These are phyloP conservation scores for Coniophora puteana DNA, from an alignment of 1,284 basidiomycete species.

Conservation along the genomic window DNA sequence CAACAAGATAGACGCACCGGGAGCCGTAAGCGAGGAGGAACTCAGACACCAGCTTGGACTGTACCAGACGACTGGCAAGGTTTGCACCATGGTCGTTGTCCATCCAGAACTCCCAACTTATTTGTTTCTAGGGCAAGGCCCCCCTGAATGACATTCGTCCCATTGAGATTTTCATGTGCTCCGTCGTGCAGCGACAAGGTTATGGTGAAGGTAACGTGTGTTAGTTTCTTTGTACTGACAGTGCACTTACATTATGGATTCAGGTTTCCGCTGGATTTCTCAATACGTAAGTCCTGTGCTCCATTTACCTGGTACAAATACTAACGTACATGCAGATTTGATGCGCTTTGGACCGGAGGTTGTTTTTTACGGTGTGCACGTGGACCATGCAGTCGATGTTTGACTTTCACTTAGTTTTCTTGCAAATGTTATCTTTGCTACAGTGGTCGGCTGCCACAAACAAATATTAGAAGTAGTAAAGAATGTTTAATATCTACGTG, in stretches of 20 bases:
- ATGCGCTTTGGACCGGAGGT: neutral
- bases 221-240: neutral
- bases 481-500: neutral
- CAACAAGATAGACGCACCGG: constrained; percentile 99
- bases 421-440: constrained; percentile 7
- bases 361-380: no score
- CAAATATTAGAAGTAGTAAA: no score
- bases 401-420: constrained; percentile 12
- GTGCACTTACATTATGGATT: constrained; percentile 8
- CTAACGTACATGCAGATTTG: constrained; percentile 11
- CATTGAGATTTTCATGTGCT: constrained; percentile 99
- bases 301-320: neutral
- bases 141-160: constrained; percentile 96
- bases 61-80: constrained; percentile 99
- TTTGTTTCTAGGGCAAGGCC: constrained; percentile 78
- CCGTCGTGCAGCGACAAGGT: constrained; percentile 97
- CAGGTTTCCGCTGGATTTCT: constrained; percentile 95
- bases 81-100: constrained; percentile 25
- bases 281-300: constrained; percentile 73
- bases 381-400: constrained; percentile 10
- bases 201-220: constrained; percentile 84
- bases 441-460: constrained; percentile 19
- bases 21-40: constrained; percentile 97
- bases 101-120: constrained; percentile 6
- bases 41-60: constrained; percentile 93